Conservation (phyloP, 1,284 basidiomycete species). For the Ceratobasidium sp. region DNA sequence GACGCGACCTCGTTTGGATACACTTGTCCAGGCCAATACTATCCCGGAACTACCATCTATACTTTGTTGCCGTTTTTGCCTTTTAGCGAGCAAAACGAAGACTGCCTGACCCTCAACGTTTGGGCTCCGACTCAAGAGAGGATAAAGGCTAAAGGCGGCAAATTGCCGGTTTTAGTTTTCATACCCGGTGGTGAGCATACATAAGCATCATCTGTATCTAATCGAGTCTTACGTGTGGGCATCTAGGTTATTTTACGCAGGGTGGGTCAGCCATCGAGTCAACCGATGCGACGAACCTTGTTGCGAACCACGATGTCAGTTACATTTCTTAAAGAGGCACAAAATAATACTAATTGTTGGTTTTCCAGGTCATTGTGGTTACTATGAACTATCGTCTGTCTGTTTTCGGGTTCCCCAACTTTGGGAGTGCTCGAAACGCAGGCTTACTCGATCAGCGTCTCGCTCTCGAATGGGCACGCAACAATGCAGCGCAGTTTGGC, state of each 20-base stretch:
- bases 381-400: background rate
- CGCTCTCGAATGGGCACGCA: constrained; percentile 52
- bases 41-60: background rate
- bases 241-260: background rate
- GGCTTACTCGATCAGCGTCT: constrained; percentile 54
- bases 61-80: background rate
- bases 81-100: constrained; percentile 4
- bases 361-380: background rate
- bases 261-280: constrained; percentile 11
- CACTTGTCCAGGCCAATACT: background rate
- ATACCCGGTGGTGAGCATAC: background rate
- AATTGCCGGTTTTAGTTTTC: background rate
- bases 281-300: background rate
- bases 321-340: background rate
- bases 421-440: constrained; percentile 46
- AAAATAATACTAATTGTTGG: too few relatives aligned
- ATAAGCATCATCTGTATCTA: background rate
- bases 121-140: constrained; percentile 1
- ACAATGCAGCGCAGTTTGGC: constrained; percentile 55
- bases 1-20: constrained; percentile 3
- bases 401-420: constrained; percentile 1
- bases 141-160: background rate
- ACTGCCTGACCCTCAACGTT: background rate
- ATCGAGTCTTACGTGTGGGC: background rate
- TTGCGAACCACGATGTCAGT: background rate